These are phyloP conservation scores for Haemoproteus tartakovskyi DNA, from an alignment of 169 alveolate species.

Conservation along the genomic window DNA sequence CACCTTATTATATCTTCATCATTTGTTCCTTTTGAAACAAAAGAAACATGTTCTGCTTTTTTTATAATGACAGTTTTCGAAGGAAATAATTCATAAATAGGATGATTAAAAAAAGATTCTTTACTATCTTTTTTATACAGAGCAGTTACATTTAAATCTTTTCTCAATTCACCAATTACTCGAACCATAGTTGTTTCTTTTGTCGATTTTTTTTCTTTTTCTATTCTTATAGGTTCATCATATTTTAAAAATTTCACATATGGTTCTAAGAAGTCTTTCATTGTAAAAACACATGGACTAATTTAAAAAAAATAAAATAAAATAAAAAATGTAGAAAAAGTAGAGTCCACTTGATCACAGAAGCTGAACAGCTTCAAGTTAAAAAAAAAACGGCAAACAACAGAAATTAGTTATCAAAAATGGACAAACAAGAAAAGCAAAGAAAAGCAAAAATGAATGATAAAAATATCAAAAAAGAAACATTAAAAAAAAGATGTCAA, in stretches of 20 bases:
- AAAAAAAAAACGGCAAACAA: too few relatives aligned
- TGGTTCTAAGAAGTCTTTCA: conserved; percentile 18
- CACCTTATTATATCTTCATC: conserved; percentile 38
- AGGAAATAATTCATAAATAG: conserved; percentile 42
- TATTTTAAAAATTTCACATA: conserved; percentile 20
- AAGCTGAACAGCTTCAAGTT: too few relatives aligned
- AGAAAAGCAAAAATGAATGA: neutral
- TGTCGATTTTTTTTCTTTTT: conserved; percentile 28
- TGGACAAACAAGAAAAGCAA: neutral
- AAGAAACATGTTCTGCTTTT: conserved; percentile 25
- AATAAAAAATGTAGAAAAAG: conserved; percentile 2
- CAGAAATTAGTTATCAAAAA: too few relatives aligned
- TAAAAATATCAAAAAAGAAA: neutral
- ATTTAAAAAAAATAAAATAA: neutral
- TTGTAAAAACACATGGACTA: neutral
- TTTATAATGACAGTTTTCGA: conserved; percentile 10
- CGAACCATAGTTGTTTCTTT: conserved; percentile 48
- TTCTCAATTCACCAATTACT: conserved; percentile 37
- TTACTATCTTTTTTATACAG: conserved; percentile 36
- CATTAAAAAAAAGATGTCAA: conserved; percentile 1
- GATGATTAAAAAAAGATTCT: conserved; percentile 35
- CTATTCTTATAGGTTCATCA: conserved; percentile 26
- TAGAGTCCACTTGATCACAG: neutral
- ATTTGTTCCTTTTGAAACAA: conserved; percentile 35
- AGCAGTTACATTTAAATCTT: conserved; percentile 24